Evolutionary conservation across 2,329 filamentous ascomycete genomes (phyloP), one percentile per base, ranked within the genome.

Genomic region (Botrytis squamosa): DNA sequence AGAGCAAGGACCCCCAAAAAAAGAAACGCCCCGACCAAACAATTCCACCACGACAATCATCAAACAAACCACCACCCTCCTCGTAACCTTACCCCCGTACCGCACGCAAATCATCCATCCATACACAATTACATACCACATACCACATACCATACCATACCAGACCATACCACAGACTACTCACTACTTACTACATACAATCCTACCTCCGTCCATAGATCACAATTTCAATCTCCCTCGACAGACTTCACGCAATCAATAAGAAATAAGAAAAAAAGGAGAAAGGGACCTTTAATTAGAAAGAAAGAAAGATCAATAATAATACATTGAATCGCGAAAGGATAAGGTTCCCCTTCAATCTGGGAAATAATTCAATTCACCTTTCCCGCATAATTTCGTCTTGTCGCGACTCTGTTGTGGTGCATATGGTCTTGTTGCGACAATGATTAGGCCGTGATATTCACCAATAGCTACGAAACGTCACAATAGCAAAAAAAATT

Each of bases 371-470:
- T 42, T 33, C 63, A 72, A 72, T 72, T 49, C 33, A 64, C 49
- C 33, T 33, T 55, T 29, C 29, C 40, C 62, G 62, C 20, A 44
- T 64, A 46, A 55, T 52, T 65, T n/a, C 67, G 25, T 52, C 49
- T 44, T 25, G 71, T 72, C 71, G 52, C 71, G 71, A 72, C 52
- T 72, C 64, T 40, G 25, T 57, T 64, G 52, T 69, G 38, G 62
- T 73, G 72, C 73, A 73, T 64, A 64, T 72, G 71, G 38, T 65
- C 59, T 75, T 59, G 71, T 75, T 77, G 77, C 77, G 77, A 79
- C 78, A 74, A 80, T 79, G 78, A 74, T 65, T 70, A 74, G 74
- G 73, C 76, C 76, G 74, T 79, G 76, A 79, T 71, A 73, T 65
- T 44, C 68, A 74, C 68, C 74, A 68, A 76, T 72, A 75, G 72